A percentile compares a stretch with the other conserved stretches of the same genome.
phyloP scores from a whole-genome alignment of 148 eudicot species.

The Oxyria digyna region DNA sequence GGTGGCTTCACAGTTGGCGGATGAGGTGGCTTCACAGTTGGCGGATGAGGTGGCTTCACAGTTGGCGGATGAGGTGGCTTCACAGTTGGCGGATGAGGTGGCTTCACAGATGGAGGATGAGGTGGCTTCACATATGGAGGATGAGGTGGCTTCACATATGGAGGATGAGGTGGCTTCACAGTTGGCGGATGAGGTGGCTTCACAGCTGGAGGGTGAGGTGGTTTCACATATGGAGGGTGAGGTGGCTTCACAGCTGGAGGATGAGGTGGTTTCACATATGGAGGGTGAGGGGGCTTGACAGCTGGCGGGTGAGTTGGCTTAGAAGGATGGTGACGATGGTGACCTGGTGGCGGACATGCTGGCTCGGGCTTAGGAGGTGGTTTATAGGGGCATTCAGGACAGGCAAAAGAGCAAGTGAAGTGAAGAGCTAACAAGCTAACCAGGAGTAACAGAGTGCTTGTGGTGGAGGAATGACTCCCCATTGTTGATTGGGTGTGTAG shows the following conservation, averaged over 20 bases:
- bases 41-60: too few relatives aligned
- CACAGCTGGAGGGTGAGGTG: neutral
- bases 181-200: neutral
- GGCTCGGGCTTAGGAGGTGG: slow-evolving; percentile 4
- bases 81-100: neutral
- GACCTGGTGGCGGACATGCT: neutral
- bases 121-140: slow-evolving; percentile 7
- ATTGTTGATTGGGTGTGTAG: neutral
- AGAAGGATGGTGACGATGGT: slow-evolving; percentile 13
- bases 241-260: neutral
- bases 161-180: neutral
- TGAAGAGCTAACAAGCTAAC: neutral
- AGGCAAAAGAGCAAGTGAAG: neutral
- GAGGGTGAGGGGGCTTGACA: neutral
- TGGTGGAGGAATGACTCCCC: neutral
- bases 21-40: neutral
- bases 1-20: slow-evolving; percentile 1
- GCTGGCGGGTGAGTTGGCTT: slow-evolving; percentile 1
- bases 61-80: slow-evolving; percentile 4
- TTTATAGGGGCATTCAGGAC: slow-evolving; percentile 6
- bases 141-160: neutral
- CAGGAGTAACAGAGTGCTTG: neutral
- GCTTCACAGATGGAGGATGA: neutral
- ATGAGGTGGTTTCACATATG: neutral
- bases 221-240: neutral